Conservation (phyloP, 192 early-diverging fungal genomes). For the Dissophora globulifera region DNA sequence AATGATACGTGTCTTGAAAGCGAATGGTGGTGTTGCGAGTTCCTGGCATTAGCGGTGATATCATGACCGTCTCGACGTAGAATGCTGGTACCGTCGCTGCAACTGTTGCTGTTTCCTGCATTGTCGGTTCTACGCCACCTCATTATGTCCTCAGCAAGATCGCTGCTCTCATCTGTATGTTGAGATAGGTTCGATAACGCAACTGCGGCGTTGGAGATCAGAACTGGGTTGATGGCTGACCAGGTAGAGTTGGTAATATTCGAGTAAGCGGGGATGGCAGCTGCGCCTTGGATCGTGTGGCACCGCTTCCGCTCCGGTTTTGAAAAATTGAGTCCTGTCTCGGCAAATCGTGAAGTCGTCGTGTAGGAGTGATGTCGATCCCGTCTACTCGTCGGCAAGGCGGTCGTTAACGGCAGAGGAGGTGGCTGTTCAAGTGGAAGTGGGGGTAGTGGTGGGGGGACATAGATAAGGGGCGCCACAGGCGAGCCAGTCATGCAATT, state of each 20-base stretch:
- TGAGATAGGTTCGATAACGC: conserved; percentile 26
- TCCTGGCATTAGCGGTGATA: background rate
- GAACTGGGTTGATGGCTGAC: conserved; percentile 28
- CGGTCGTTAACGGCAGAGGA: background rate
- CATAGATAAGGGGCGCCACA: background rate
- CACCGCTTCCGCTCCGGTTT: background rate
- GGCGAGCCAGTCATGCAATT: background rate
- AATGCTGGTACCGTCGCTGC: background rate
- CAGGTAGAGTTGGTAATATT: too few relatives aligned
- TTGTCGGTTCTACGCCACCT: too few relatives aligned
- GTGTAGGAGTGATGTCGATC: conserved; percentile 17
- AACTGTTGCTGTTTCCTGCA: conserved; percentile 6
- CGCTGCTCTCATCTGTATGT: background rate
- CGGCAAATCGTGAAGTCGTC: background rate
- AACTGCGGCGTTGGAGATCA: conserved; percentile 30
- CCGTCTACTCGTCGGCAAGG: conserved; percentile 1
- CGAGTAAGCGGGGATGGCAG: too few relatives aligned
- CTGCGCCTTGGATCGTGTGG: background rate
- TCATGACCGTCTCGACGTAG: conserved; percentile 13
- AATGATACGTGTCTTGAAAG: conserved; percentile 12
- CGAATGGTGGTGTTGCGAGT: conserved; percentile 6
- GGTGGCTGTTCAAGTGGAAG: conserved; percentile 18
- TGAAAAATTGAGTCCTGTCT: background rate
- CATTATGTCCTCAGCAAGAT: too few relatives aligned
- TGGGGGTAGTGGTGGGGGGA: conserved; percentile 32